Evolutionary conservation across 495 filamentous ascomycete species (phyloP).

Genomic region (Talaromyces adpressus): DNA sequence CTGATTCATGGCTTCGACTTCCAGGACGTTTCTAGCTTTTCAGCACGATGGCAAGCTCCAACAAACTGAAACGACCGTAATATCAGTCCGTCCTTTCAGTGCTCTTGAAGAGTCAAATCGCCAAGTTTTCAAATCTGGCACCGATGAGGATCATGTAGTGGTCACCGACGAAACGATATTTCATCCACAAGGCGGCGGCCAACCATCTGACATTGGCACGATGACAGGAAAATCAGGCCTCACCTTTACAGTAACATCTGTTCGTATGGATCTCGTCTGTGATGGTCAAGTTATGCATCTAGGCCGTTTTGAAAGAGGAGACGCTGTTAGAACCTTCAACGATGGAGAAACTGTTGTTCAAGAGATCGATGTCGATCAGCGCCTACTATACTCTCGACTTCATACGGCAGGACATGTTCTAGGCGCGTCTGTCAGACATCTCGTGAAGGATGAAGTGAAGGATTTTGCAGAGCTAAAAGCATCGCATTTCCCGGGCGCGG

Average conservation of each 20-base stretch:
- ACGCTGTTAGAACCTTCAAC: slow-evolving; percentile 15
- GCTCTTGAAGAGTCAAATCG: slow-evolving; percentile 37
- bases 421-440: slow-evolving; percentile 47
- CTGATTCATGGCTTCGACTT: not conserved
- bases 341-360: slow-evolving; percentile 37
- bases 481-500: slow-evolving; percentile 54
- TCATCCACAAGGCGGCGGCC: slow-evolving; percentile 59
- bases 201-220: slow-evolving; percentile 53
- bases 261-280: slow-evolving; percentile 37
- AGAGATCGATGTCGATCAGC: slow-evolving; percentile 44
- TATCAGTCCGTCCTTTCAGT: slow-evolving; percentile 35
- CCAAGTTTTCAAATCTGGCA: slow-evolving; percentile 41
- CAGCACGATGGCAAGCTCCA: slow-evolving; percentile 47
- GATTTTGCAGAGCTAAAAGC: slow-evolving; percentile 55
- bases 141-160: slow-evolving; percentile 40
- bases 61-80: slow-evolving; percentile 34
- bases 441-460: slow-evolving; percentile 39
- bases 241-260: slow-evolving; percentile 41
- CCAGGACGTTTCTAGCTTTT: slow-evolving; percentile 44
- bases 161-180: slow-evolving; percentile 59
- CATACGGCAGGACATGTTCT: slow-evolving; percentile 63
- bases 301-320: slow-evolving; percentile 34
- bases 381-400: slow-evolving; percentile 49
- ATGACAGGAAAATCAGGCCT: slow-evolving; percentile 27
- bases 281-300: slow-evolving; percentile 51